Percentiles rank a stretch among this genome's conserved stretches.
These are phyloP conservation scores for Trametes cinnabarina DNA, from an alignment of 768 basidiomycete genomes.

Conservation along the genomic window DNA sequence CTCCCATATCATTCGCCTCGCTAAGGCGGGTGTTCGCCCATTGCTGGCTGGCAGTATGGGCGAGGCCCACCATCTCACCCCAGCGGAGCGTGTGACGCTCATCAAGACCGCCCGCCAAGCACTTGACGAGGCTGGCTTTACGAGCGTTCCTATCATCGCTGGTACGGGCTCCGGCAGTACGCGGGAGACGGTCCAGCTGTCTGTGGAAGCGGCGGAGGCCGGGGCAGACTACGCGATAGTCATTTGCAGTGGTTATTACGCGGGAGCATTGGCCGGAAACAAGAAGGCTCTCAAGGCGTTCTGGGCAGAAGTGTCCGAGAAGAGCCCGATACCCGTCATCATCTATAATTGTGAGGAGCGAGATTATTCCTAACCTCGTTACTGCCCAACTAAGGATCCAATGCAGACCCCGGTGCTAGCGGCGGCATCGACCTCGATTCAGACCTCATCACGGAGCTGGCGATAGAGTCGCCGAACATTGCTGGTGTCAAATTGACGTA, in stretches of 20 bases:
- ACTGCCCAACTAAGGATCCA: conserved; percentile 11
- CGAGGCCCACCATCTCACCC: conserved; percentile 48
- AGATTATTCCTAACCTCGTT: not conserved
- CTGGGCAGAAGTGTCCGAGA: conserved; percentile 72
- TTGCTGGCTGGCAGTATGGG: conserved; percentile 42
- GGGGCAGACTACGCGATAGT: conserved; percentile 88
- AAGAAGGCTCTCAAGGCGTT: conserved; percentile 72
- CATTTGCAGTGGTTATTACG: conserved; percentile 84
- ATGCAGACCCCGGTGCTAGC: conserved; percentile 75
- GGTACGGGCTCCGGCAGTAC: conserved; percentile 85
- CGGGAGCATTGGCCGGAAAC: conserved; percentile 64
- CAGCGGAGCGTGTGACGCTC: conserved; percentile 32
- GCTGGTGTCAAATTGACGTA: conserved; percentile 89
- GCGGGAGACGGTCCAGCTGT: conserved; percentile 76
- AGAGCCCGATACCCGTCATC: conserved; percentile 82
- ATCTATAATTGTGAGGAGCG: conserved; percentile 79
- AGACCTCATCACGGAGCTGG: conserved; percentile 79
- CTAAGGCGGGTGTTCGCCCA: conserved; percentile 40
- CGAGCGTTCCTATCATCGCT: conserved; percentile 64
- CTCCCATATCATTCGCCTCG: conserved; percentile 39
- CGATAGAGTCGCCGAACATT: conserved; percentile 70
- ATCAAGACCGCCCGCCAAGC: conserved; percentile 51
- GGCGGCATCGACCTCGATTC: conserved; percentile 91
- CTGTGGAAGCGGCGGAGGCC: conserved; percentile 71
- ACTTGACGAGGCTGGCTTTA: conserved; percentile 63